Evolutionary conservation across 2,329 filamentous ascomycete species (phyloP).

Genomic region (Aspergillus ochraceoroseus): DNA sequence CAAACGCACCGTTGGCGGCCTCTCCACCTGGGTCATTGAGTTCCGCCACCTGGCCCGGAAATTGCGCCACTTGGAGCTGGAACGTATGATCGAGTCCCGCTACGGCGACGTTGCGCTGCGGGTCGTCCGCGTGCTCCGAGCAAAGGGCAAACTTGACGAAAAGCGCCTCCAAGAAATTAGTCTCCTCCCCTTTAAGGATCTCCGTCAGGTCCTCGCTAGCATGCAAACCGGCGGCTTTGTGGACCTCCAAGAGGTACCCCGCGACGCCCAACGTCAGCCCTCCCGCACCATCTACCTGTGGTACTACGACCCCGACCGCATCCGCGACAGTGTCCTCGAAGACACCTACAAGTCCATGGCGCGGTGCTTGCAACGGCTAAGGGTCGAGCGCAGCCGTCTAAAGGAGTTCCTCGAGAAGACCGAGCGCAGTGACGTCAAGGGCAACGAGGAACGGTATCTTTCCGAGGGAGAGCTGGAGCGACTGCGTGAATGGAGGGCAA

Average conservation of each 20-base stretch:
- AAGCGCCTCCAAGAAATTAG: slow-evolving; percentile 76
- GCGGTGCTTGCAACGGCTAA: slow-evolving; percentile 72
- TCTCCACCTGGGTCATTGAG: slow-evolving; percentile 76
- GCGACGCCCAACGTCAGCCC: slow-evolving; percentile 74
- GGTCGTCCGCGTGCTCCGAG: slow-evolving; percentile 75
- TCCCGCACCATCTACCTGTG: slow-evolving; percentile 85
- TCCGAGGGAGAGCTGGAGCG: slow-evolving; percentile 66
- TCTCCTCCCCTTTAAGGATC: slow-evolving; percentile 77
- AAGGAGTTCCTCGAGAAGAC: slow-evolving; percentile 72
- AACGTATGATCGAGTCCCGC: slow-evolving; percentile 71
- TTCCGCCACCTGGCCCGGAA: slow-evolving; percentile 67
- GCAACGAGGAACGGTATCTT: slow-evolving; percentile 75
- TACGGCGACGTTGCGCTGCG: slow-evolving; percentile 74
- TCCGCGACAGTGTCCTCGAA: slow-evolving; percentile 65
- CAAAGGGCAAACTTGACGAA: slow-evolving; percentile 91
- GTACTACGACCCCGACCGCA: slow-evolving; percentile 77
- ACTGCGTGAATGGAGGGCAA: slow-evolving; percentile 58
- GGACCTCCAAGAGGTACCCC: slow-evolving; percentile 89
- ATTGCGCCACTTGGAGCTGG: slow-evolving; percentile 72
- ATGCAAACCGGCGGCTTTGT: slow-evolving; percentile 84
- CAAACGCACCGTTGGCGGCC: slow-evolving; percentile 43
- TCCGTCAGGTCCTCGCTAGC: slow-evolving; percentile 75
- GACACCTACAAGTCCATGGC: slow-evolving; percentile 87
- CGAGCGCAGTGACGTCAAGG: slow-evolving; percentile 78
- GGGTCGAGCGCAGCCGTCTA: slow-evolving; percentile 67